phyloP scores from a whole-genome alignment of 2,329 filamentous ascomycete genomes.

The Hypoxylon sp. region DNA sequence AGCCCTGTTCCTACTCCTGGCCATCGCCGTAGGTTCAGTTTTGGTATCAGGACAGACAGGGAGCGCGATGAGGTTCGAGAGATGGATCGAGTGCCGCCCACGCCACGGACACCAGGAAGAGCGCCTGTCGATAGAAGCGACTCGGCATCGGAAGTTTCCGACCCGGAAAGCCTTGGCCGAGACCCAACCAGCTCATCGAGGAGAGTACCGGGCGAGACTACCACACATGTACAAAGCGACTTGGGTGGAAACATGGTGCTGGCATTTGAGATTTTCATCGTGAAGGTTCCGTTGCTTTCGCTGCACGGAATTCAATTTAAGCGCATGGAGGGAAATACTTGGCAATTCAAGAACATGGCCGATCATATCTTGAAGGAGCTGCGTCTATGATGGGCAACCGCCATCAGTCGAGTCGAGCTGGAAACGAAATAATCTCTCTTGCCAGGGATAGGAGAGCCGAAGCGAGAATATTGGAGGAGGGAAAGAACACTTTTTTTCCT shows the following conservation, averaged over 20 bases:
- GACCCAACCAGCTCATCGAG: constrained; percentile 65
- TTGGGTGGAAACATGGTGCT: constrained; percentile 86
- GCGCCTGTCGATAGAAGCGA: constrained; percentile 76
- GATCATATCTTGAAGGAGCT: constrained; percentile 92
- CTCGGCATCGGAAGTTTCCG: constrained; percentile 87
- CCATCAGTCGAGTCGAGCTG: not conserved
- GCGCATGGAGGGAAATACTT: constrained; percentile 93
- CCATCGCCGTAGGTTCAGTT: constrained; percentile 85
- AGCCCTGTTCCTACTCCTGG: constrained; percentile 69
- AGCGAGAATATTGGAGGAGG: not conserved
- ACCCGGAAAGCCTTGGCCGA: constrained; percentile 74
- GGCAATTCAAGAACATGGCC: constrained; percentile 99
- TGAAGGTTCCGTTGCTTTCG: constrained; percentile 93
- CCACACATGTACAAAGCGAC: constrained; percentile 91
- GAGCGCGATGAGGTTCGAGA: constrained; percentile 80
- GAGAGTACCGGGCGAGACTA: constrained; percentile 84
- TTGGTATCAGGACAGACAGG: constrained; percentile 76
- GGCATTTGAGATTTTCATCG: constrained; percentile 95
- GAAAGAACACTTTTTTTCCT: constrained; percentile 4
- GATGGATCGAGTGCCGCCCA: constrained; percentile 63
- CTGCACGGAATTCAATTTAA: constrained; percentile 99
- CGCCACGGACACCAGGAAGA: constrained; percentile 61
- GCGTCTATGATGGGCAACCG: constrained; percentile 68
- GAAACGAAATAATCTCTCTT: not conserved
- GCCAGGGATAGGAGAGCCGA: not conserved